Evolutionary conservation across 2,329 filamentous ascomycete genomes (phyloP).

Genomic region (Xylaria sp.): DNA sequence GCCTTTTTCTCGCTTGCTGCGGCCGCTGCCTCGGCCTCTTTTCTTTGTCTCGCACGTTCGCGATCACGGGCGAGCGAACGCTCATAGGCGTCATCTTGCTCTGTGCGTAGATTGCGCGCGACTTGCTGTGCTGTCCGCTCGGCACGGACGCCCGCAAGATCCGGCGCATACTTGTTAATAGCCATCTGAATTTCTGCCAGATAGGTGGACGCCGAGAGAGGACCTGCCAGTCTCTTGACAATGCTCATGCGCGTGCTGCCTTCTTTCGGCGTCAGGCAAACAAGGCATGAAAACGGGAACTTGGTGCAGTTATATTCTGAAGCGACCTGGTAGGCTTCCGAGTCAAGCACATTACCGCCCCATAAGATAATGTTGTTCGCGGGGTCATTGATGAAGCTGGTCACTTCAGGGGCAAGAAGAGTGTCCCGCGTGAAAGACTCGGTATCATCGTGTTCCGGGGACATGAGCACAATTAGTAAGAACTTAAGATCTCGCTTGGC

Average conservation of each 20-base stretch:
- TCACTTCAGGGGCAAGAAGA: constrained; percentile 78
- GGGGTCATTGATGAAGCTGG: constrained; percentile 77
- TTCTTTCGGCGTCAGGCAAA: constrained; percentile 87
- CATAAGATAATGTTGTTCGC: constrained; percentile 85
- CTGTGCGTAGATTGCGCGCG: constrained; percentile 80
- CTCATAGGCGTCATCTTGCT: constrained; percentile 95
- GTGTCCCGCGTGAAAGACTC: constrained; percentile 83
- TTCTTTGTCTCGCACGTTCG: constrained; percentile 79
- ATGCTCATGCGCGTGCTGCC: constrained; percentile 91
- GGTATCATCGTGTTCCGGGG: constrained; percentile 95
- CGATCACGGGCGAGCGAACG: constrained; percentile 87
- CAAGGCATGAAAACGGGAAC: constrained; percentile 87
- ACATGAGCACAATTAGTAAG: constrained; percentile 85
- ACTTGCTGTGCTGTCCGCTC: constrained; percentile 83
- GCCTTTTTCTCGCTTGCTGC: constrained; percentile 73
- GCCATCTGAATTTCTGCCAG: constrained; percentile 78
- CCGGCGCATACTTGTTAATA: constrained; percentile 78
- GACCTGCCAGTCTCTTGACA: constrained; percentile 79
- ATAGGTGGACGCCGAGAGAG: constrained; percentile 75
- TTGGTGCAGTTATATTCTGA: constrained; percentile 87
- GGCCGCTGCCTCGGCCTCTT: constrained; percentile 77
- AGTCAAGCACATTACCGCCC: constrained; percentile 92
- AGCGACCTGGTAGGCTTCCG: constrained; percentile 94
- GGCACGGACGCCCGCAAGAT: constrained; percentile 78
- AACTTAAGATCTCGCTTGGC: constrained; percentile 94